Evolutionary conservation across 2,329 filamentous ascomycete genomes (phyloP).

Genomic region (Corinectria fuckeliana): DNA sequence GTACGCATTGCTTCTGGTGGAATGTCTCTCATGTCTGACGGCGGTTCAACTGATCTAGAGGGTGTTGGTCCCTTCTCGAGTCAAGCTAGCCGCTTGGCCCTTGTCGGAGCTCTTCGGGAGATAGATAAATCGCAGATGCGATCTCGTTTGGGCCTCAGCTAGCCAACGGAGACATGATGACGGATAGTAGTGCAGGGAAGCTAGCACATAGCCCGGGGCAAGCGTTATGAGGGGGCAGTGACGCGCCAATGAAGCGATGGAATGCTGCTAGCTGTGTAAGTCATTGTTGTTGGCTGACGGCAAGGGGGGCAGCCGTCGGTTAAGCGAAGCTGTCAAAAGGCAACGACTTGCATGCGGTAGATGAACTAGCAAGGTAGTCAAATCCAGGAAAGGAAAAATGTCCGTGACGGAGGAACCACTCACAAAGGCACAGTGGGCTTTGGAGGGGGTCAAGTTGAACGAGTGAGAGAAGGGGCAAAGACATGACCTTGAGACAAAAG

Average conservation of each 20-base stretch:
- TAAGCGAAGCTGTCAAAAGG: not conserved
- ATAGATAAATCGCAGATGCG: conserved; percentile 9
- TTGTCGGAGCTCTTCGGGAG: conserved; percentile 11
- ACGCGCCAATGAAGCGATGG: conserved; percentile 3
- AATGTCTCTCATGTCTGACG: conserved; percentile 12
- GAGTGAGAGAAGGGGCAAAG: not conserved
- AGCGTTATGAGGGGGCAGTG: conserved; percentile 4
- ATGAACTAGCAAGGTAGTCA: not conserved
- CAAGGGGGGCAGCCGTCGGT: too few relatives aligned
- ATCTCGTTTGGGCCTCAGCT: conserved; percentile 16
- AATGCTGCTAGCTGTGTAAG: not conserved
- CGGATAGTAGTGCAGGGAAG: conserved; percentile 5
- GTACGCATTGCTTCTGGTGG: conserved; percentile 22
- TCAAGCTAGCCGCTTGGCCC: conserved; percentile 17
- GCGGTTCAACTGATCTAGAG: conserved; percentile 7
- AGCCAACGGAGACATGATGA: conserved; percentile 22
- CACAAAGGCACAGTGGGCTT: not conserved
- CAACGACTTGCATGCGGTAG: not conserved
- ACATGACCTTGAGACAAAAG: not conserved
- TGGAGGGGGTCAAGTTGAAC: not conserved
- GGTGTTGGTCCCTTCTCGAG: not conserved
- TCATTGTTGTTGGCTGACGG: too few relatives aligned
- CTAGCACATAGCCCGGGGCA: conserved; percentile 19
- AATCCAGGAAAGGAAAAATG: not conserved
- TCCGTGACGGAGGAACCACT: not conserved